Conservation (phyloP, 805 yeast genomes). For the Diddensiella santjacobensis region DNA sequence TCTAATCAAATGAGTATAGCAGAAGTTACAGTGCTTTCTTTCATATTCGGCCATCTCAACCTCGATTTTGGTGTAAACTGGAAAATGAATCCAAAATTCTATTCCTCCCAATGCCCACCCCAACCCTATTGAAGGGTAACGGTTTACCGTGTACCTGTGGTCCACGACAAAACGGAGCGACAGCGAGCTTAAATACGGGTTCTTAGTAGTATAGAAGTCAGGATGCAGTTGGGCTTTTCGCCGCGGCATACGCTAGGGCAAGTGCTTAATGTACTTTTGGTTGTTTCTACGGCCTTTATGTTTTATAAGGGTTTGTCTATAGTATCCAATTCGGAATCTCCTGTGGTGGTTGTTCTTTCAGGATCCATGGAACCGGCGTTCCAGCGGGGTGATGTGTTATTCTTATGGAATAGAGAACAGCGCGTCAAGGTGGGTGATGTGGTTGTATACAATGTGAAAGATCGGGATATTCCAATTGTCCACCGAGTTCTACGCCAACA, state of each 20-base stretch:
- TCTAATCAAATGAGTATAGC: no score
- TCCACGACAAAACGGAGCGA: no score
- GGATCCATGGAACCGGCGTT: slow-evolving; percentile 99
- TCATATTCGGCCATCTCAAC: no score
- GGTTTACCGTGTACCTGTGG: no score
- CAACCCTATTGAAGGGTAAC: no score
- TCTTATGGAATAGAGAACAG: slow-evolving; percentile 81
- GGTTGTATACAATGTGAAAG: slow-evolving; percentile 83
- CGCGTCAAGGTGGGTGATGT: slow-evolving; percentile 79
- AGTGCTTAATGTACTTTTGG: slow-evolving; percentile 68
- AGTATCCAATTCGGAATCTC: slow-evolving; percentile 79
- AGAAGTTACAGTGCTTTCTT: no score
- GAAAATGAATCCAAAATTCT: no score
- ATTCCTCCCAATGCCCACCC: no score
- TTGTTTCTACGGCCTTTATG: slow-evolving; percentile 84
- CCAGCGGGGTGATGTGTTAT: slow-evolving; percentile 92
- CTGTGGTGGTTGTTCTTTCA: slow-evolving; percentile 92
- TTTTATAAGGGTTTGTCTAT: slow-evolving; percentile 83
- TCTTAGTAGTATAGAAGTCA: no score
- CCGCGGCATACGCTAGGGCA: slow-evolving; percentile 37
- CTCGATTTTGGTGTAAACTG: no score
- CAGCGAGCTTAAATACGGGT: no score
- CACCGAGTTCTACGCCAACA: slow-evolving; percentile 92
- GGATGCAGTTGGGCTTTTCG: slow-evolving; percentile 15
- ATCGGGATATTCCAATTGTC: slow-evolving; percentile 88